Evolutionary conservation across 208 protist genomes (phyloP).

Genomic region (Crithidia expoeki): DNA sequence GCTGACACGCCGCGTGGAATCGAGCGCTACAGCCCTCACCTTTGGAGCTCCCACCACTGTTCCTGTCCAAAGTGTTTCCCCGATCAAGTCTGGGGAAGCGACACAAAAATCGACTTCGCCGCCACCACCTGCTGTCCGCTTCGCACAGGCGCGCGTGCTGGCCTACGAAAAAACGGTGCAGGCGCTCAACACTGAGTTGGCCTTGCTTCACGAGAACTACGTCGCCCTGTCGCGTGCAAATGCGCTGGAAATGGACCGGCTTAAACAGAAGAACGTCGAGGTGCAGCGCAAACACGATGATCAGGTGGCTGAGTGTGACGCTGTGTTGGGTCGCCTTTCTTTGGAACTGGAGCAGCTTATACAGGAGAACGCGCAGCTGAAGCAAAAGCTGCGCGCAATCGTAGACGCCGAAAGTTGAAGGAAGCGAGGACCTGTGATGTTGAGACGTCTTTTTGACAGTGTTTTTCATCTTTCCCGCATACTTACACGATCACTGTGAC

Average conservation of each 20-base stretch:
- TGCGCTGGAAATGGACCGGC: slow-evolving; percentile 9
- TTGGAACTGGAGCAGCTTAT: slow-evolving; percentile 74
- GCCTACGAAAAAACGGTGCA: slow-evolving; percentile 62
- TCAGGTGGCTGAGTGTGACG: slow-evolving; percentile 63
- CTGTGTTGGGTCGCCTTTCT: slow-evolving; percentile 54
- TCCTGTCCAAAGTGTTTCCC: not conserved
- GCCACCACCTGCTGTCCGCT: slow-evolving; percentile 8
- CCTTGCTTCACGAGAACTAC: slow-evolving; percentile 40
- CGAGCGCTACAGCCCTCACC: not conserved
- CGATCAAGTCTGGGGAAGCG: not conserved
- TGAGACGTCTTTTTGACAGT: no score
- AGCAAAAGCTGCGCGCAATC: slow-evolving; percentile 30
- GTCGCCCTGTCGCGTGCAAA: slow-evolving; percentile 23
- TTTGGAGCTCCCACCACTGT: not conserved
- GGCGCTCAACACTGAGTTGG: slow-evolving; percentile 61
- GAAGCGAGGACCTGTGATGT: not conserved
- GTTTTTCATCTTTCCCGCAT: no score
- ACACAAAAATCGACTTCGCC: not conserved
- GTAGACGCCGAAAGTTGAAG: not conserved
- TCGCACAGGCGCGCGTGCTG: slow-evolving; percentile 30
- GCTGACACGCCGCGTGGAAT: slow-evolving; percentile 3
- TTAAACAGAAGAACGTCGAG: slow-evolving; percentile 11
- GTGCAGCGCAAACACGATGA: slow-evolving; percentile 25
- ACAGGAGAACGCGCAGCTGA: slow-evolving; percentile 65
- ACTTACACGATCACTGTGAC: no score